Percentiles rank a stretch among this genome's conserved stretches.
Evolutionary conservation across 2,329 filamentous ascomycete species (phyloP).

Genomic region (Fusarium buxicola): DNA sequence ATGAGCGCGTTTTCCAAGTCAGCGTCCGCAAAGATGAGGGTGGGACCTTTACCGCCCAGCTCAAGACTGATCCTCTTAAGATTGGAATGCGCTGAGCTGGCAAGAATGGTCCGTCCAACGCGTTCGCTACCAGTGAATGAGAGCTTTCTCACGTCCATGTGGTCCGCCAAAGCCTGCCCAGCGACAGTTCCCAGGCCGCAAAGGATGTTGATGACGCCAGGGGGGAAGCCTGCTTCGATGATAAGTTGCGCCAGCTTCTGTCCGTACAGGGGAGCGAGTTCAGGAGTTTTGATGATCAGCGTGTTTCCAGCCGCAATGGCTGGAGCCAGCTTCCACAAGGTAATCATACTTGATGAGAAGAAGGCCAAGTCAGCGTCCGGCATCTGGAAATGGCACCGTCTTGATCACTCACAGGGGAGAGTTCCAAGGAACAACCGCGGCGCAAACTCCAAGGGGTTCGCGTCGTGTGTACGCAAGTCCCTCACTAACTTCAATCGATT

Average conservation of each 20-base stretch:
- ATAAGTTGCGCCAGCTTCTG: conserved; percentile 72
- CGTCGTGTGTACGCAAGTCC: conserved; percentile 80
- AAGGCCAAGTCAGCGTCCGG: neutral
- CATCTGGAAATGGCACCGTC: fast-evolving
- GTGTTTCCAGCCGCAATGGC: conserved; percentile 71
- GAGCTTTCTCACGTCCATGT: conserved; percentile 75
- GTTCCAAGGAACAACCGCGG: conserved; percentile 79
- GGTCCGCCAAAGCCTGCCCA: conserved; percentile 73
- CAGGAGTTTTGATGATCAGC: conserved; percentile 70
- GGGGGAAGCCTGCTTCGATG: conserved; percentile 78
- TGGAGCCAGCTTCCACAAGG: conserved; percentile 70
- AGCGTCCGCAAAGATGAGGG: conserved; percentile 70
- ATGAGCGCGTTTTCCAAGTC: conserved; percentile 73
- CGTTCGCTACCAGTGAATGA: conserved; percentile 79
- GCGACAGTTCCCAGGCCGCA: conserved; percentile 75
- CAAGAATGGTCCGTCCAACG: conserved; percentile 76
- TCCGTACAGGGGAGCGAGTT: conserved; percentile 71
- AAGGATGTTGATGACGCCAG: conserved; percentile 78
- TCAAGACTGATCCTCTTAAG: conserved; percentile 82
- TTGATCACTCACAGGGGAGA: conserved; percentile 62
- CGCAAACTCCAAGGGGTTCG: conserved; percentile 79
- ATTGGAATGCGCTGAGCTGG: conserved; percentile 77
- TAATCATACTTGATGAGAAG: conserved; percentile 26
- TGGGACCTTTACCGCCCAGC: conserved; percentile 75
- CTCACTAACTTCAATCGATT: conserved; percentile 78